Evolutionary conservation across 1,284 basidiomycete genomes (phyloP), one percentile per base, ranked within the genome.

Genomic region (Moesziomyces sp.): DNA sequence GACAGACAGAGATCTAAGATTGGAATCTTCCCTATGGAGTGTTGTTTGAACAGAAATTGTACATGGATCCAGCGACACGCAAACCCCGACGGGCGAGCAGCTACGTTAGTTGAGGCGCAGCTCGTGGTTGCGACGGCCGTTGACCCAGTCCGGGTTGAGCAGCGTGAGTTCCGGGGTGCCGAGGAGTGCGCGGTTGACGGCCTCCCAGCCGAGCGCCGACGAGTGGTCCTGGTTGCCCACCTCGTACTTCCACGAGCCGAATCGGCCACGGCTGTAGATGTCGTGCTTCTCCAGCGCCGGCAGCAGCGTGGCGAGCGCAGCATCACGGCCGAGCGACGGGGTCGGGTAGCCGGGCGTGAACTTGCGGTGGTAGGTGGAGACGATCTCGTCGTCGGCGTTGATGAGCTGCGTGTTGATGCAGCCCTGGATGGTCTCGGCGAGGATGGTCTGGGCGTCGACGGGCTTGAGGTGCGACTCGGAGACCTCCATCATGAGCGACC

Each of bases 201-300:
- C 86, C 76, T 88, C 87, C 49, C 87, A 87, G 26, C 87, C 87
- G 24, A 87, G 82, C 85, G 87, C 87, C 78, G 86, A 87, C 66
- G 85, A 86, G 73, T 87, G 87, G 73, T 87, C 87, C 77, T 87
- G 87, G 76, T 87, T 87, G 1, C 86, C 87, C 10, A 86, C 85
- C 78, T 87, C 86, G 79, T 86, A 87, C 77, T 86, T 86, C 86
- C 87, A 88, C 46, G 85, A 86, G n/a, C 87, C 87, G 76, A 88
- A 88, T 51, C 87, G 83, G 42, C 87, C 87, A 52, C 87, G 84
- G 19, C 85, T 86, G 77, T 85, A 84, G 56, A 88, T 87, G 52
- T 81, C 81, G 78, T 79, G 85, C 69, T 81, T 72, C 55, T 87
- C 85, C 40, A 88, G 78, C 23, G 78, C 80, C 2, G 87, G 87